A percentile compares a stretch with the other conserved stretches of the same genome.
Evolutionary conservation across 1,284 basidiomycete genomes (phyloP).

Genomic region (Cerioporus squamosus): DNA sequence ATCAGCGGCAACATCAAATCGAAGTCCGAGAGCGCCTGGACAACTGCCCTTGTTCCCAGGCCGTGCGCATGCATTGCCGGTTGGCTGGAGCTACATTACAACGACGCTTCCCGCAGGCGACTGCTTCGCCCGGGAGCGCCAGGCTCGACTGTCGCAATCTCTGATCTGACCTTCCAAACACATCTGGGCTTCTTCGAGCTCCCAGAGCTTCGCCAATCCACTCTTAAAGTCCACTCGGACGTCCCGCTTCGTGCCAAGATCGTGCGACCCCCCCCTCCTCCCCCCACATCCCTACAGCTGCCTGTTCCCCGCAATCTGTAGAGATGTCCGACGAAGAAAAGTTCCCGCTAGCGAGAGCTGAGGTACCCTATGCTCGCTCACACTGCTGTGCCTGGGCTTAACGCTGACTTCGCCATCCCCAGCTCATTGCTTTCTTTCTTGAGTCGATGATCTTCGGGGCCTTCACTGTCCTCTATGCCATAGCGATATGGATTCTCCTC

Average conservation of each 20-base stretch:
- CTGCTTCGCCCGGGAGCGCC: not conserved
- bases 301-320: not conserved
- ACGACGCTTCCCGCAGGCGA: not conserved
- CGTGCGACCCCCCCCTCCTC: not conserved
- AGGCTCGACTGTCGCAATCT: not conserved
- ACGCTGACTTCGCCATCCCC: not conserved
- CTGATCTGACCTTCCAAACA: not conserved
- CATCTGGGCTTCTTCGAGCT: not conserved
- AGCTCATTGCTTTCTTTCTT: slow-evolving; percentile 20
- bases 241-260: not conserved
- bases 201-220: not conserved
- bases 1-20: not conserved
- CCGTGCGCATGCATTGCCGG: not conserved
- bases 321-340: slow-evolving; percentile 11
- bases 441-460: slow-evolving; percentile 25
- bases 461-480: slow-evolving; percentile 24
- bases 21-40: not conserved
- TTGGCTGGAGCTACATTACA: not conserved
- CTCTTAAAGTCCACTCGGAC: not conserved
- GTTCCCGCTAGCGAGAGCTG: slow-evolving; percentile 13
- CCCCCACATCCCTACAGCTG: not conserved
- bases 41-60: not conserved
- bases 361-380: not conserved
- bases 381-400: not conserved
- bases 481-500: slow-evolving; percentile 25